Evolutionary conservation across 2,329 filamentous ascomycete genomes (phyloP), one percentile per base, ranked within the genome.

Genomic region (Zelopaecilomyces penicillatus): DNA sequence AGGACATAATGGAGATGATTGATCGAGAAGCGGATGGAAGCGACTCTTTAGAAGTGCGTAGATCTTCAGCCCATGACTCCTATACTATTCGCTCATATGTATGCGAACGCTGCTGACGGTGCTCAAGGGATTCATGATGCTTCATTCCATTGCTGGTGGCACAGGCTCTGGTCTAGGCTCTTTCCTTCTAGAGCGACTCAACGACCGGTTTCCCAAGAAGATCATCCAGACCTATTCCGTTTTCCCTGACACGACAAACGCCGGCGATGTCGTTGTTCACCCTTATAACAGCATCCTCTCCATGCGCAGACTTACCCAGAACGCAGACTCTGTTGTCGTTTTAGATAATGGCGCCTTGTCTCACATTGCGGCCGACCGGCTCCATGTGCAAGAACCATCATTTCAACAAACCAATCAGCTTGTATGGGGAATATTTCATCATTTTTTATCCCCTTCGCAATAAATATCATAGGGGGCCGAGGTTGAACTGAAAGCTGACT

Each of bases 1-100:
- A 98, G 65, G 93, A 98, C 63, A 88, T 98, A 45, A 87, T 98
- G 76, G 94, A 98, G 64, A 98, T 98, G 89, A 95, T 98, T 59
- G 93, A 98, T 62, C 85, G 93, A 49, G 93, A 98, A 65, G 93
- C 94, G 11, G 93, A 98, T 65, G 94, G 94, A 30, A 97, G 91
- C 63, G 93, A 98, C 66, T 96, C 90, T 42, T 75, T 98, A 4
- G 93, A 98, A 73, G 85, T 85, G 64, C 33, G 64, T 12, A 27
- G 4, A 37, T n/a, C 5, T 9, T 34, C 32, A 34, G 12, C 12
- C 31, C 7, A 5, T 28, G 6, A 0, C 7, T 10, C 11, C 4
- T 9, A 31, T 29, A 30, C 41, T 43, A 6, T 37, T 30, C 10
- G 9, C 12, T 39, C 19, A 34, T 4, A 36, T 27, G n/a, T 27